Evolutionary conservation across 345 rosid species (phyloP), one percentile per base, ranked within the genome.

Genomic region (Brassica cretica): DNA sequence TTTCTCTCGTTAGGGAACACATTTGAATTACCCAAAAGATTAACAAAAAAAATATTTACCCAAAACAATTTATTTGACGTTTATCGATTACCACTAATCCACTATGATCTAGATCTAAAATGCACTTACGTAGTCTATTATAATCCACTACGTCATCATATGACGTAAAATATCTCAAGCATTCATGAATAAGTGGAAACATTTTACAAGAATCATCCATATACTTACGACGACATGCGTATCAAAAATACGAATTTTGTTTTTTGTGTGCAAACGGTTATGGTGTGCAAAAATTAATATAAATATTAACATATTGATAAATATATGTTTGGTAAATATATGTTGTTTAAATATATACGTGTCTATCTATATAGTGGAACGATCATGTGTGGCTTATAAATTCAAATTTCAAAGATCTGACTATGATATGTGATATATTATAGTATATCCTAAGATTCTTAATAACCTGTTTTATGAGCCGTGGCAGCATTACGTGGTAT

Each of bases 1-100:
- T 65, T 80, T 58, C 63, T 75, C 68, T 75, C 30, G 25, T 59
- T 44, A 30, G 63, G 64, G 49, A 35, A 70, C 82, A 70, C 9
- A 19, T 55, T 70, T 63, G 8, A 24, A 15, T 12, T 9, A 39
- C 46, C 46, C 46, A 39, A 39, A 8, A 39, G 46, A 39, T 39
- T 39, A 39, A 3, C 46, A 39, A 39, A 39, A 39, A 39, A 39
- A 2, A 60, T 15, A 32, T 12, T 12, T 35, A 35, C 46, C 16
- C 7, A 33, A 7, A 8, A 39, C 15, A 14, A 60, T 37, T 4
- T 8, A 24, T 56, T 69, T 53, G 8, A 46, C 29, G 59, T n/a
- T 0, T 15, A 49, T 24, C 51, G 12, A 44, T 67, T 67, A 66
- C 58, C 15, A 46, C 16, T 11, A 19, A 5, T 32, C 46, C 27